Conservation (phyloP, 148 eudicot genomes). For the Nyssa sinensis region DNA sequence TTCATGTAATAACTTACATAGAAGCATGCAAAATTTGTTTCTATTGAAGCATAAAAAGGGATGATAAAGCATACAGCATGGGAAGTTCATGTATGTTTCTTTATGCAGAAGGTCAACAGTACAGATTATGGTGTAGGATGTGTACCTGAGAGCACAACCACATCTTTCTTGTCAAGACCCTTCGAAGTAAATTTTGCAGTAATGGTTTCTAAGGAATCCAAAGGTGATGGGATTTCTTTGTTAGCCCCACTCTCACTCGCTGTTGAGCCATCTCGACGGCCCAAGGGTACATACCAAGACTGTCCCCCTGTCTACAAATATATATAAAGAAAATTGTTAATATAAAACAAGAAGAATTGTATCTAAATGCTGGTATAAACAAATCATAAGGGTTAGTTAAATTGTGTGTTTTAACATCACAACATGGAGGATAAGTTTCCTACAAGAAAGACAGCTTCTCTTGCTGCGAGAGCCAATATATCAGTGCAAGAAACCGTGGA, state of each 20-base stretch:
- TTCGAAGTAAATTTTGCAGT: constrained; percentile 69
- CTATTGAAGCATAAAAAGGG: no score
- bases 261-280: constrained; percentile 67
- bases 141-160: constrained; percentile 70
- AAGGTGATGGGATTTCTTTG: constrained; percentile 61
- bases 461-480: constrained; percentile 61
- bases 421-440: constrained; percentile 2
- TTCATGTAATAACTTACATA: no score
- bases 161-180: constrained; percentile 56
- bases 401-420: background rate
- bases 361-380: background rate
- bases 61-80: no score
- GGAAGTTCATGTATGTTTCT: no score
- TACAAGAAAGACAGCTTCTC: constrained; percentile 59
- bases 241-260: constrained; percentile 56
- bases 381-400: background rate
- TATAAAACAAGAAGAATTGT: background rate
- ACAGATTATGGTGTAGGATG: background rate
- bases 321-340: background rate
- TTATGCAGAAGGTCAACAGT: background rate
- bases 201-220: constrained; percentile 57
- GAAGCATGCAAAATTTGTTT: no score
- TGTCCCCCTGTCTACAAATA: constrained; percentile 55
- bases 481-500: constrained; percentile 68
- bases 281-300: constrained; percentile 49